phyloP scores from a whole-genome alignment of 2,329 filamentous ascomycete species.

The Ophiostoma tasmaniense region DNA sequence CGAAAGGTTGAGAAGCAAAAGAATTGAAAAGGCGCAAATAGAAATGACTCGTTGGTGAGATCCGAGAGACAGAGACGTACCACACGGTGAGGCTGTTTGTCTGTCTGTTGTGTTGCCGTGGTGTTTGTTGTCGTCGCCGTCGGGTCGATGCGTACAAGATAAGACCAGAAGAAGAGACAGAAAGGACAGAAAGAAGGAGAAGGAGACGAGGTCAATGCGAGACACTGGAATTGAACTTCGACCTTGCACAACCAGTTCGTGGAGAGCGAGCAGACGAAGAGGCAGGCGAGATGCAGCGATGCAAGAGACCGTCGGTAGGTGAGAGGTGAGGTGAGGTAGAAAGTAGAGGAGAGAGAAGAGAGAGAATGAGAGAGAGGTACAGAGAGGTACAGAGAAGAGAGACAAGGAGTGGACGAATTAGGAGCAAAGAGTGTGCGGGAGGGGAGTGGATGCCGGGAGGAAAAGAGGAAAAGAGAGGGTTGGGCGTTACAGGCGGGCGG shows the following conservation, averaged over 20 bases:
- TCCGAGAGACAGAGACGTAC: slow-evolving; percentile 2
- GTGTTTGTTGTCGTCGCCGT: neutral
- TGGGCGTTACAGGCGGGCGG: neutral
- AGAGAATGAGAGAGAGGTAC: neutral
- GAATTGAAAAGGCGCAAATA: neutral
- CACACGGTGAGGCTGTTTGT: neutral
- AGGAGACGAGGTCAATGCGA: neutral
- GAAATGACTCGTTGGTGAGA: neutral
- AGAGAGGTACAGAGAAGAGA: neutral
- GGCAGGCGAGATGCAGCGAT: slow-evolving; percentile 3
- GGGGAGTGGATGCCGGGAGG: neutral
- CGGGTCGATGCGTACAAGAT: slow-evolving; percentile 5
- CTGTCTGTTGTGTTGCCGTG: slow-evolving; percentile 5
- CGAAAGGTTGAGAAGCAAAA: neutral
- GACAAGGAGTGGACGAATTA: slow-evolving; percentile 1
- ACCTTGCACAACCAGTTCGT: slow-evolving; percentile 4
- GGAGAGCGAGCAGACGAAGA: neutral
- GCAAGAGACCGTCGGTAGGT: neutral
- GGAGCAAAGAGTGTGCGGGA: neutral
- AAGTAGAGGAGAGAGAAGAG: neutral
- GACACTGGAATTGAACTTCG: neutral
- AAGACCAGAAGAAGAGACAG: neutral
- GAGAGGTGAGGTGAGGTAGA: neutral
- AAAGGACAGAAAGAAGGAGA: neutral
- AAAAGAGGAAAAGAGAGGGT: neutral